phyloP scores from a whole-genome alignment of 2,329 filamentous ascomycete species.

The Tolypocladium cylindrosporum region DNA sequence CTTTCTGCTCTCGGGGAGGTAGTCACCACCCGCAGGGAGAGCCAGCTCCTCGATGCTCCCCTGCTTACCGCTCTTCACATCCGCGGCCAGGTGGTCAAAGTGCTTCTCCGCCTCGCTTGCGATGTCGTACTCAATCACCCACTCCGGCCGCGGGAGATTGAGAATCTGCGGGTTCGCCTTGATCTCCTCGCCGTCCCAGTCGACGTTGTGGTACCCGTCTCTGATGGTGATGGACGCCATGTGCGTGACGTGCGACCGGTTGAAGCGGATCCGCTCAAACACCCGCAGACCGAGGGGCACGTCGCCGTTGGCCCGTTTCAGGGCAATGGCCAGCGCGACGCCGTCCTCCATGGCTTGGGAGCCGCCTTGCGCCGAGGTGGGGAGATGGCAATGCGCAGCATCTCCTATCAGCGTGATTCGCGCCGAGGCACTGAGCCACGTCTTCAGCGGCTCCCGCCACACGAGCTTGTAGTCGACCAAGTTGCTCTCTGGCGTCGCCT shows the following conservation, averaged over 20 bases:
- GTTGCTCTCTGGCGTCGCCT: conserved; percentile 14
- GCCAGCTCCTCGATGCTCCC: too few relatives aligned
- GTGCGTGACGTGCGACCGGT: conserved; percentile 16
- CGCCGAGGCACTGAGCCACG: conserved; percentile 18
- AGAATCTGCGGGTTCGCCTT: neutral
- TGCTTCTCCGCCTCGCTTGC: too few relatives aligned
- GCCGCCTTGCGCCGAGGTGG: conserved; percentile 35
- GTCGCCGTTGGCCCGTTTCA: conserved; percentile 16
- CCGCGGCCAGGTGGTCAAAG: too few relatives aligned
- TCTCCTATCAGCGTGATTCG: conserved; percentile 37
- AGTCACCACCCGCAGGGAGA: too few relatives aligned
- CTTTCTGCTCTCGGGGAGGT: too few relatives aligned
- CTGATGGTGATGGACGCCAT: conserved; percentile 1
- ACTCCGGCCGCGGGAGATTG: neutral
- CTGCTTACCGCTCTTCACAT: too few relatives aligned
- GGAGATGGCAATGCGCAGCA: conserved; percentile 39
- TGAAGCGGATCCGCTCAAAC: conserved; percentile 36
- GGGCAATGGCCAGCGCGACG: conserved; percentile 32
- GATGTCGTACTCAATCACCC: conserved; percentile 1
- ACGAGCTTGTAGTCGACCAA: conserved; percentile 20
- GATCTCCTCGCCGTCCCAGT: neutral
- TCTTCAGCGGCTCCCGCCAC: conserved; percentile 20
- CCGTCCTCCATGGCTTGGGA: conserved; percentile 40
- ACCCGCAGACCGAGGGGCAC: conserved; percentile 29
- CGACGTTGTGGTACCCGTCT: conserved; percentile 2